These are phyloP conservation scores for Plasmopara viticola DNA, from an alignment of 352 stramenopile species.

Conservation along the genomic window DNA sequence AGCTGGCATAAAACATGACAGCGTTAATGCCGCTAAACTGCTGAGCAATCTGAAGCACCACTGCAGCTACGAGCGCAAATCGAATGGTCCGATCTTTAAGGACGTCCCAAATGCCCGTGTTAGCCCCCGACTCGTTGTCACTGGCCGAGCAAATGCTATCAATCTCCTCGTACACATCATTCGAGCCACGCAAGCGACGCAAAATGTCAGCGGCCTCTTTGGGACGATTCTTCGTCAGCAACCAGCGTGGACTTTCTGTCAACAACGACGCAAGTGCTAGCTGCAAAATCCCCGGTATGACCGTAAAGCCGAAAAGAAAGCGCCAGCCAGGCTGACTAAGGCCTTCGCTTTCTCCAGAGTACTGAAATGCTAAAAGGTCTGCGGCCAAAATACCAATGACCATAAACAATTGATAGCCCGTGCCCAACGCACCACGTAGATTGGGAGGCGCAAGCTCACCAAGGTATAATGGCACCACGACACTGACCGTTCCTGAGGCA, in stretches of 20 bases:
- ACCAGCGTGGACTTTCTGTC: constrained; percentile 62
- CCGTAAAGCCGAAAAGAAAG: constrained; percentile 63
- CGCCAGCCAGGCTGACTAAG: constrained; percentile 55
- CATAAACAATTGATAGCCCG: constrained; percentile 69
- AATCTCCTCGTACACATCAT: constrained; percentile 76
- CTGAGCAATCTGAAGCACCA: constrained; percentile 59
- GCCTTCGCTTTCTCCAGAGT: constrained; percentile 48
- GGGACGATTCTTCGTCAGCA: constrained; percentile 64
- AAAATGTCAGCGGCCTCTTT: constrained; percentile 71
- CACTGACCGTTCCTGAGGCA: constrained; percentile 57
- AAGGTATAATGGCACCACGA: constrained; percentile 67
- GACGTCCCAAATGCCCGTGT: constrained; percentile 59
- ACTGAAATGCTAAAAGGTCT: constrained; percentile 53
- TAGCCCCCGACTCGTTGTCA: constrained; percentile 65
- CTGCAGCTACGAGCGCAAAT: constrained; percentile 51
- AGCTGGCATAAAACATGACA: constrained; percentile 78
- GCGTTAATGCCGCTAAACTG: constrained; percentile 74
- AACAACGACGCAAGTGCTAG: constrained; percentile 53
- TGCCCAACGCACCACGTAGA: constrained; percentile 60
- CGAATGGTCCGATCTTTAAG: constrained; percentile 54
- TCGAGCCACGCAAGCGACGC: constrained; percentile 53
- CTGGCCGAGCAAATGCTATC: constrained; percentile 76
- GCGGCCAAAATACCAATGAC: constrained; percentile 56
- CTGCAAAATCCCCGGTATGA: constrained; percentile 56
- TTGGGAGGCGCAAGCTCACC: constrained; percentile 66